Base-by-base conservation (phyloP, 1,284 basidiomycete species). In the Austropuccinia psidii region DNA sequence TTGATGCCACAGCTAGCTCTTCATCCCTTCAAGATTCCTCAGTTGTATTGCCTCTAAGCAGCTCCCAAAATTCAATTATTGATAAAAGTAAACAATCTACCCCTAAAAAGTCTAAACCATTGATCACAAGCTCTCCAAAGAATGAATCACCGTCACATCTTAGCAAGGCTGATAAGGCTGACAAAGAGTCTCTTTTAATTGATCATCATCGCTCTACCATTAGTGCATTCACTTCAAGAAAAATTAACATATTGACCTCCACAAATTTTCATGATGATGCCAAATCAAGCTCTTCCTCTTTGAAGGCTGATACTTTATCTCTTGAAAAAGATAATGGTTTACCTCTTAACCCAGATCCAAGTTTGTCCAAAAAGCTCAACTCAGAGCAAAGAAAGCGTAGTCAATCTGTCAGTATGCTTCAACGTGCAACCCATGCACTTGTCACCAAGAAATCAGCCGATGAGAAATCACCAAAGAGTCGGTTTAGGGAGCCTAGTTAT, bases 361-460 rank as follows among this genome's bases (percentile, higher is more conserved):
- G 17, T 27, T 60, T 70, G n/a, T 39, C 45, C 21, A 65, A 65
- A 29, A 70, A 70, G 57, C 35, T 55, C 2, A 57, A 29, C 17
- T 19, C 68, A 17, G 68, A 70, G 33, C 43, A 39, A 29, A 41
- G 69, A 5, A 73, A 73, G 39, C 69, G 69, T 15, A 73, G 69
- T 43, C 69, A 73, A 35, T 73, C 69, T 21, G 69, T 73, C 35
- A 73, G 69, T 29, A 73, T 73, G 58, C 21, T 73, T 8, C 69
- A 73, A n/a, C 69, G 69, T 37, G 69, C 69, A 7, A 62, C 57
- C 21, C 69, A 73, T 64, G 69, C 69, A 7, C 49, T 73, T 15
- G 45, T 35, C 19, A 50, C 57, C 39, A 73, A 73, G 24, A 73
- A 73, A 50, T 37, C 57, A 31, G 19, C 57, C 27, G 69, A 73